Base-by-base conservation (phyloP, 2,329 filamentous ascomycete species). In the Ascochyta rabiei region DNA sequence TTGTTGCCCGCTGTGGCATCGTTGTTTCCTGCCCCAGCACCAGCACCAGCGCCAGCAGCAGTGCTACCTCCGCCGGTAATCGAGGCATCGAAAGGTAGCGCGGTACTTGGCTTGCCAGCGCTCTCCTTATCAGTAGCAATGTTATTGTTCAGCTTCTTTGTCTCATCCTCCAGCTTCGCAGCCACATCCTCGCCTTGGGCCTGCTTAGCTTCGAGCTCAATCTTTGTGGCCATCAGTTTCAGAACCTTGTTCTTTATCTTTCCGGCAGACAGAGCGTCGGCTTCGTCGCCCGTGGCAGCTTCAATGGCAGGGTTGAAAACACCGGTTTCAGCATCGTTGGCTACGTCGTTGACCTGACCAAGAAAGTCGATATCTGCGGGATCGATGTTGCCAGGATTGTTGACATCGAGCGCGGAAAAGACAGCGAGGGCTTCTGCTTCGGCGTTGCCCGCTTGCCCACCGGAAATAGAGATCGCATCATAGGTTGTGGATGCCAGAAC, bases 181-280 rank as follows among this genome's bases (percentile, higher is more conserved):
- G 75, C 66, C 33, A 77, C 77, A 60, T 79, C 75, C 45, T 79
- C 76, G 19, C 83, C 83, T 67, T 84, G 79, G 0, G 82, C 83
- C 56, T 77, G 73, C 66, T 84, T 71, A 48, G 84, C 81, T 71
- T 82, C 72, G 35, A 85, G 75, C 40, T 75, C 74, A 52, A 84
- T 64, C 2, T 82, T 78, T 64, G 83, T 79, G 15, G 84, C 79
- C 72, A 80, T 76, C 43, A 85, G 73, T 76, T 85, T 86, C 47
- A 85, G 71, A 21, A 86, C 81, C 76, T 85, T 85, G 76, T 85
- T 85, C 78, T 85, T 84, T 65, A 79, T 85, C 75, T 85, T 85
- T 63, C 83, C 82, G 45, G 76, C 76, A 53, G 66, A 51, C 15
- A 85, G 75, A 10, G 81, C 80, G 34, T 75, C 79, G 0, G 75